Conservation (phyloP, 208 protist genomes). For the Wallacemonas rigidus region DNA sequence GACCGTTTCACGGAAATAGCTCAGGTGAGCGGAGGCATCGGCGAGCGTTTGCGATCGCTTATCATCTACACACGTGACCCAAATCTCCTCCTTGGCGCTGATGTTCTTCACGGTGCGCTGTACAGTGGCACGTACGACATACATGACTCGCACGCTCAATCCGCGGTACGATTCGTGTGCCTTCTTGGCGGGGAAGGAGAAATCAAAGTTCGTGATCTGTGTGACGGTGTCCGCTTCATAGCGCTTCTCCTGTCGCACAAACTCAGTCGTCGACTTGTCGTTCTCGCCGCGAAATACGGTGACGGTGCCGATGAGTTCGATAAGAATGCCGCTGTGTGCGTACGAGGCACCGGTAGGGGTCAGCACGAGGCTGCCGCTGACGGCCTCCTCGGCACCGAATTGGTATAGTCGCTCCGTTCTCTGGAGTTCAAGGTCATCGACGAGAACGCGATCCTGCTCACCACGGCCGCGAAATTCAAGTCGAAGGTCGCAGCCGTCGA, state of each 20-base stretch:
- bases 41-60: slow-evolving; percentile 42
- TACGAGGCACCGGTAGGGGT: slow-evolving; percentile 58
- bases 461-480: slow-evolving; percentile 56
- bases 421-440: slow-evolving; percentile 36
- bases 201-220: slow-evolving; percentile 52
- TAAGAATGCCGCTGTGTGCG: slow-evolving; percentile 66
- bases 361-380: slow-evolving; percentile 60
- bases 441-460: slow-evolving; percentile 31
- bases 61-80: slow-evolving; percentile 72
- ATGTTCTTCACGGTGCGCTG: slow-evolving; percentile 73
- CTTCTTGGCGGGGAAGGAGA: slow-evolving; percentile 75
- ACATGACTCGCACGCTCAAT: slow-evolving; percentile 63
- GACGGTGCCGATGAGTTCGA: slow-evolving; percentile 68
- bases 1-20: slow-evolving; percentile 78
- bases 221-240: slow-evolving; percentile 73
- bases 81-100: slow-evolving; percentile 59
- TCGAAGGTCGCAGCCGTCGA: slow-evolving; percentile 77
- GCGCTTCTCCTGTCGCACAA: slow-evolving; percentile 69
- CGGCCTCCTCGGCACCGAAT: slow-evolving; percentile 51
- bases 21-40: slow-evolving; percentile 54
- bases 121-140: slow-evolving; percentile 68
- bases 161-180: slow-evolving; percentile 87
- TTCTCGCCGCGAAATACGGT: slow-evolving; percentile 31
- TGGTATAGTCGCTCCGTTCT: slow-evolving; percentile 49
- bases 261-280: slow-evolving; percentile 26